Base-by-base conservation (phyloP, 2,329 filamentous ascomycete genomes). In the Talaromyces sp. region DNA sequence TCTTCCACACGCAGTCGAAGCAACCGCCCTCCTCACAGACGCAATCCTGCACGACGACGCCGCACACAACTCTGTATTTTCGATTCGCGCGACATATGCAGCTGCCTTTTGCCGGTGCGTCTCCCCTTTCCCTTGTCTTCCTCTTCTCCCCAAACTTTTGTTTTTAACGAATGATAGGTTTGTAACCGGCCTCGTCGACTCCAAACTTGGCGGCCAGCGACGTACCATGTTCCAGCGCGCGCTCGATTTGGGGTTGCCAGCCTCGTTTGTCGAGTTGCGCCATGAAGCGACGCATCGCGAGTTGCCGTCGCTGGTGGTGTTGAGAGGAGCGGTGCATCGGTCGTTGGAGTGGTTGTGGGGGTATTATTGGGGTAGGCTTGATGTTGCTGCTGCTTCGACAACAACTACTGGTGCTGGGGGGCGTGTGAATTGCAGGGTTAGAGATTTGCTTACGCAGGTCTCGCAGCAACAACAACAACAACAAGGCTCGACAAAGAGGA, bases 281-380 rank as follows among this genome's bases (percentile, higher is more conserved):
- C 92, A 97, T 73, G 90, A 95, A 76, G 90, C 90, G 50, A 95
- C 92, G 46, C 92, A 97, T 73, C 90, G 95, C 73, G 89, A 92
- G 70, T 79, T 96, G 60, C 92, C 92, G 0, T 87, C 88, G 1
- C 79, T 96, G 57, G 81, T 84, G 11, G 86, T 91, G 64, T 79
- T 97, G 63, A 84, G 91, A 57, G 81, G 82, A 38, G 89, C 89
- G 1, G 85, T 88, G 1, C 77, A 81, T 64, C 85, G 88, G 67
- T 90, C 89, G 0, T 79, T 97, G 63, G 79, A 81, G 51, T 97
- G 92, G 92, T 86, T 97, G 56, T 96, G 91, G 90, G 82, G 87
- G 57, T 90, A 90, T 73, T 97, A 96, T 78, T 97, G 92, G 92
- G 75, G 69, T 12, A 75, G 77, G 41, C 70, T 86, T 21, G 78